phyloP scores from a whole-genome alignment of 108 stramenopile genomes.

The Skeletonema tropicum region DNA sequence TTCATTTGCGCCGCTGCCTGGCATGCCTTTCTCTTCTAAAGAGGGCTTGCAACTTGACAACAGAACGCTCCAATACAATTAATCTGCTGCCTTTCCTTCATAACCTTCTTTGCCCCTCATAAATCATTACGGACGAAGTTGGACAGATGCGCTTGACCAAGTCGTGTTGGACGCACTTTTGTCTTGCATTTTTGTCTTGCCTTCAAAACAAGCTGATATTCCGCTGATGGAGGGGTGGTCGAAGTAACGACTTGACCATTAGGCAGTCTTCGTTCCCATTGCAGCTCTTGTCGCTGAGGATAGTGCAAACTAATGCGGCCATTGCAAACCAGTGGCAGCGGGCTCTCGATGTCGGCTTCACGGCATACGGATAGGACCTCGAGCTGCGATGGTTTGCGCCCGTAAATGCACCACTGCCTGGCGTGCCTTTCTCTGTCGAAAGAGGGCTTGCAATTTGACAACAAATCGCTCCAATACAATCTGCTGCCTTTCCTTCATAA shows the following conservation, averaged over 20 bases:
- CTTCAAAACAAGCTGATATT: constrained; percentile 40
- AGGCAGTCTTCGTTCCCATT: constrained; percentile 22
- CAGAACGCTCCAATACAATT: too few species aligned
- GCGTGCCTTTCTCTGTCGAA: constrained; percentile 30
- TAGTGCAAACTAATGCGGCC: too few species aligned
- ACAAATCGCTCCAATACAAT: constrained; percentile 28
- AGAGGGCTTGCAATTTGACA: constrained; percentile 32
- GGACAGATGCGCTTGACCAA: constrained; percentile 26
- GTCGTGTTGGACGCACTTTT: too few species aligned
- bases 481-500: constrained; percentile 20
- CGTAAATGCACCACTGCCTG: constrained; percentile 4
- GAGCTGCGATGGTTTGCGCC: constrained; percentile 25
- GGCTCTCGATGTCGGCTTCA: too few species aligned
- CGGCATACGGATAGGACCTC: too few species aligned
- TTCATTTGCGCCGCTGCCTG: constrained; percentile 1
- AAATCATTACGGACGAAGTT: constrained; percentile 15
- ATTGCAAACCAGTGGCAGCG: too few species aligned
- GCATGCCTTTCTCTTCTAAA: constrained; percentile 31
- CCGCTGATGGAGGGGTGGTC: constrained; percentile 28
- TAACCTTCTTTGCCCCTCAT: constrained; percentile 21
- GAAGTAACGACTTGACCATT: constrained; percentile 20
- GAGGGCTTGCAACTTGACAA: too few species aligned
- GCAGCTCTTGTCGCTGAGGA: constrained; percentile 18
- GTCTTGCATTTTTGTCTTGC: constrained; percentile 34
- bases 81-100: constrained; percentile 20